Conservation (phyloP, 2,329 filamentous ascomycete species). For the Paradendryphiella salina region DNA sequence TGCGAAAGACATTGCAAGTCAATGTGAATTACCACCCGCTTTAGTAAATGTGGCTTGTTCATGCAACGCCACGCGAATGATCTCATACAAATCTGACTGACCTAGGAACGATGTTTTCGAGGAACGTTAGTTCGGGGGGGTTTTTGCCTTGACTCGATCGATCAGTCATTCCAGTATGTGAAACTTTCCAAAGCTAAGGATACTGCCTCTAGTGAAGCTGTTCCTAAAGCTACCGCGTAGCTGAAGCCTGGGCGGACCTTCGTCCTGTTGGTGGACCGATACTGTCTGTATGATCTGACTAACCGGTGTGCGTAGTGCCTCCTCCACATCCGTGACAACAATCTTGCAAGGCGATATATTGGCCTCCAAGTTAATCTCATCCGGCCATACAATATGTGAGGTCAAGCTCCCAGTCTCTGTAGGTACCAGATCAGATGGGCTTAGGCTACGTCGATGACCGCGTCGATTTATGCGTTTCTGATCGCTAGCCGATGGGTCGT, state of each 20-base stretch:
- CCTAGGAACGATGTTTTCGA: neutral
- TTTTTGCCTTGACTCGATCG: no score
- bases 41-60: neutral
- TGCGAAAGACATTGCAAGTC: neutral
- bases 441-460: constrained; percentile 27
- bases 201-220: constrained; percentile 25
- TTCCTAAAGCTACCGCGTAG: constrained; percentile 28
- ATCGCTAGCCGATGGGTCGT: constrained; percentile 11
- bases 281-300: constrained; percentile 25
- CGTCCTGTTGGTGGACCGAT: constrained; percentile 24
- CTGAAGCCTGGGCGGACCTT: constrained; percentile 22
- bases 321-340: neutral
- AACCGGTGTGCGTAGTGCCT: constrained; percentile 1
- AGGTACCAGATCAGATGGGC: constrained; percentile 23
- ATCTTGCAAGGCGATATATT: neutral
- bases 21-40: neutral
- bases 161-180: neutral
- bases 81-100: neutral
- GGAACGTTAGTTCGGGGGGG: neutral
- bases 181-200: constrained; percentile 21
- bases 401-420: constrained; percentile 14
- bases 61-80: neutral
- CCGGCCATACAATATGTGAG: constrained; percentile 17
- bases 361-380: neutral
- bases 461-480: constrained; percentile 21